Evolutionary conservation across 2,329 filamentous ascomycete genomes (phyloP).

Genomic region (Juglanconis juglandina): DNA sequence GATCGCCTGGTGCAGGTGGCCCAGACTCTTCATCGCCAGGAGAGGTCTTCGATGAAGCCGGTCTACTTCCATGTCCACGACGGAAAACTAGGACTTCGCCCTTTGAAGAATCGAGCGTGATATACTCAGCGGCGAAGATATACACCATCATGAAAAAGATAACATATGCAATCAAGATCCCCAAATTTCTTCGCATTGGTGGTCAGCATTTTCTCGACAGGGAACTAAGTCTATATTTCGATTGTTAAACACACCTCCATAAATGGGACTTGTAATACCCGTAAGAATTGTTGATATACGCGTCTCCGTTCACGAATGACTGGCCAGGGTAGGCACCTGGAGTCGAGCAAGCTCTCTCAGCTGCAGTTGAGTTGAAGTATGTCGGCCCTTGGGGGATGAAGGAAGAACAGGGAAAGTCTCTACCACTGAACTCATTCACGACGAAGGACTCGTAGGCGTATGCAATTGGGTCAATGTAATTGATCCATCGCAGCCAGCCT

Average conservation of each 20-base stretch:
- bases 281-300: constrained; percentile 55
- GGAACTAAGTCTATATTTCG: too few species aligned
- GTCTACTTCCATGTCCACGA: constrained; percentile 41
- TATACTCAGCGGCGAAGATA: constrained; percentile 55
- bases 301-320: constrained; percentile 55
- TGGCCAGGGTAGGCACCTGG: constrained; percentile 54
- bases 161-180: constrained; percentile 63
- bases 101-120: constrained; percentile 54
- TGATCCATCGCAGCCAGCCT: constrained; percentile 73
- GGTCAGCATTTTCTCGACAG: too few species aligned
- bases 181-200: constrained; percentile 48
- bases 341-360: constrained; percentile 47
- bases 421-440: constrained; percentile 26
- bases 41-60: too few species aligned
- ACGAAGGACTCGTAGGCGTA: constrained; percentile 50
- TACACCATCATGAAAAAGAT: constrained; percentile 63
- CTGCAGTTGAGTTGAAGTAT: constrained; percentile 41
- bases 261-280: constrained; percentile 54
- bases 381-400: constrained; percentile 43
- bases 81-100: constrained; percentile 67
- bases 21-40: too few species aligned
- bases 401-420: constrained; percentile 25
- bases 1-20: too few species aligned
- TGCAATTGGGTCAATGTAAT: constrained; percentile 64
- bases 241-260: constrained; percentile 36